Evolutionary conservation across 139 green algal species (phyloP).

Genomic region (Micromonas commoda): DNA sequence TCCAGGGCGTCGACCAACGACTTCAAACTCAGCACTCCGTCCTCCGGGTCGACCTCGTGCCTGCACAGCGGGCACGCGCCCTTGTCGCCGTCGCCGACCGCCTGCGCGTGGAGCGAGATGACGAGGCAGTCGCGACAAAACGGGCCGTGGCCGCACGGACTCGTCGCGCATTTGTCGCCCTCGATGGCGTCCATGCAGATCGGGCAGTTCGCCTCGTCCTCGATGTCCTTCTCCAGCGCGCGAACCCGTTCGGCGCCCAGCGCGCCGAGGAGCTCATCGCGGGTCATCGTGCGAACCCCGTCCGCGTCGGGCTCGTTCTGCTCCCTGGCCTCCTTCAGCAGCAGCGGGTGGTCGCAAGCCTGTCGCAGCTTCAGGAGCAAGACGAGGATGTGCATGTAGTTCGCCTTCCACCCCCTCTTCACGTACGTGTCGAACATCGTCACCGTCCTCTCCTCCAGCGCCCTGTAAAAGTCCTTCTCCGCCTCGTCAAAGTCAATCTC

Average conservation of each 20-base stretch:
- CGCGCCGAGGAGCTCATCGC: neutral
- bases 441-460: slow-evolving; percentile 25
- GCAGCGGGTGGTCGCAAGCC: slow-evolving; percentile 81
- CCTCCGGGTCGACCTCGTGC: neutral
- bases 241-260: neutral
- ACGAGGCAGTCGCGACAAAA: neutral
- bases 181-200: slow-evolving; percentile 57
- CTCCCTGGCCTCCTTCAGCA: slow-evolving; percentile 43
- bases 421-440: neutral
- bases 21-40: neutral
- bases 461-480: slow-evolving; percentile 42
- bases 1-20: neutral
- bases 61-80: neutral
- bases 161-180: neutral
- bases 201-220: slow-evolving; percentile 43
- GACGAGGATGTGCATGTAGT: slow-evolving; percentile 81
- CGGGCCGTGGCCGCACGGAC: neutral
- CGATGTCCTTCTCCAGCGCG: neutral
- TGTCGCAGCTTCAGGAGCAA: slow-evolving; percentile 78
- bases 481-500: slow-evolving; percentile 24
- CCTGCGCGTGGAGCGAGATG: neutral
- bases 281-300: neutral
- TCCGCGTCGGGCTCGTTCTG: neutral
- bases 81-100: neutral
- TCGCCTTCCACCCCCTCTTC: slow-evolving; percentile 24